A percentile compares a stretch with the other conserved stretches of the same genome.
phyloP scores from a whole-genome alignment of 208 protist genomes.

The Acanthamoeba royreba region DNA sequence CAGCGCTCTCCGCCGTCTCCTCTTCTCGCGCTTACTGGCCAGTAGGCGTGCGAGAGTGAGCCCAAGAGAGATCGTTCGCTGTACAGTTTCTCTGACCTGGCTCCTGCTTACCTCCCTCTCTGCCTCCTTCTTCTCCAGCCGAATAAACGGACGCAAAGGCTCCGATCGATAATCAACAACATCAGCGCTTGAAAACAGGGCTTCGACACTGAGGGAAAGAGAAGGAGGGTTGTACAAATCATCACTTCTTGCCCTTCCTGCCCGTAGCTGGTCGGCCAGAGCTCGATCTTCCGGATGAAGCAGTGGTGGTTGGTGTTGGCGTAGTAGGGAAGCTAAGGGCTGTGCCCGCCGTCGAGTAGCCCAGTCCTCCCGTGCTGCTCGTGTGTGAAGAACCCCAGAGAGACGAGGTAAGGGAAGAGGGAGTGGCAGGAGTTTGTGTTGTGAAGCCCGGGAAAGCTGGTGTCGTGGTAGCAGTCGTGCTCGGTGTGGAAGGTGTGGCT shows the following conservation, averaged over 20 bases:
- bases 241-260: neutral
- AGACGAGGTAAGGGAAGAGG: neutral
- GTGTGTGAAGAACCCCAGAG: neutral
- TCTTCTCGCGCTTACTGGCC: no score
- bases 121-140: neutral
- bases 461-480: neutral
- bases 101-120: neutral
- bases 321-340: conserved; percentile 11
- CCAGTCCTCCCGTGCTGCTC: neutral
- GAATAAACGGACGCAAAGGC: conserved; percentile 30
- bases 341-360: neutral
- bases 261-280: no score
- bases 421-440: neutral
- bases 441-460: neutral
- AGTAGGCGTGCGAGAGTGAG: no score
- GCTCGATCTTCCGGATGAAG: neutral
- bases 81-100: no score
- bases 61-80: no score
- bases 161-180: neutral
- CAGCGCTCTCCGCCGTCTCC: no score
- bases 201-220: no score
- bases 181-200: no score
- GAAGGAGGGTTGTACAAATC: no score
- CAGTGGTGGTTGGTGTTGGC: neutral
- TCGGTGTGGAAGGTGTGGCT: no score